Evolutionary conservation across 1,139 yeast genomes (phyloP).

Genomic region (Candida sp.): DNA sequence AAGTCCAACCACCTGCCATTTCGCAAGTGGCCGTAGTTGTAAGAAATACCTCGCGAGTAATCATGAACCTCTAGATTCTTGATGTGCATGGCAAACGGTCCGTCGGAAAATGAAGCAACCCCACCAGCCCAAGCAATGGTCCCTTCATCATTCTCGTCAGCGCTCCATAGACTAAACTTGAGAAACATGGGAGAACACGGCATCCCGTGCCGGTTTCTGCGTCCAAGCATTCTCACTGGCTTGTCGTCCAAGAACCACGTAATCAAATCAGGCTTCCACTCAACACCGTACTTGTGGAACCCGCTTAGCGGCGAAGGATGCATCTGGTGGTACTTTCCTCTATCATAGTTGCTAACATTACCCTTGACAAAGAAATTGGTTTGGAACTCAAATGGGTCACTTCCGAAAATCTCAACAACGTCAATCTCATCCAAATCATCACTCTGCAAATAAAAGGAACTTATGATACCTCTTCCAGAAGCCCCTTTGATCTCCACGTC

Average conservation of each 20-base stretch:
- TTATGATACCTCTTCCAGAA: conserved; percentile 44
- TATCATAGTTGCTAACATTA: conserved; percentile 41
- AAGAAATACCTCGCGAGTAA: conserved; percentile 34
- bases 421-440: conserved; percentile 55
- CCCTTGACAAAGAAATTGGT: conserved; percentile 52
- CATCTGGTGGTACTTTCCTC: conserved; percentile 39
- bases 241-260: conserved; percentile 37
- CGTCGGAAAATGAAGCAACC: conserved; percentile 29
- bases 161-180: conserved; percentile 48
- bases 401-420: conserved; percentile 48
- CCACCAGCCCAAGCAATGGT: conserved; percentile 52
- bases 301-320: conserved; percentile 24
- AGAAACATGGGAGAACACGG: conserved; percentile 45
- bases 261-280: conserved; percentile 40
- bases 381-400: conserved; percentile 35
- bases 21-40: conserved; percentile 29
- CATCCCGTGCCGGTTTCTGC: conserved; percentile 29
- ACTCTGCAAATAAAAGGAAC: conserved; percentile 49
- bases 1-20: conserved; percentile 19
- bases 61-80: conserved; percentile 33
- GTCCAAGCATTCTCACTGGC: conserved; percentile 26
- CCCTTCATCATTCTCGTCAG: conserved; percentile 34
- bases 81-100: conserved; percentile 41
- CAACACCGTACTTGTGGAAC: conserved; percentile 36
- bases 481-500: conserved; percentile 45